Evolutionary conservation across 2,329 filamentous ascomycete species (phyloP), one percentile per base, ranked within the genome.

Genomic region (Paraphaeosphaeria sporulosa): DNA sequence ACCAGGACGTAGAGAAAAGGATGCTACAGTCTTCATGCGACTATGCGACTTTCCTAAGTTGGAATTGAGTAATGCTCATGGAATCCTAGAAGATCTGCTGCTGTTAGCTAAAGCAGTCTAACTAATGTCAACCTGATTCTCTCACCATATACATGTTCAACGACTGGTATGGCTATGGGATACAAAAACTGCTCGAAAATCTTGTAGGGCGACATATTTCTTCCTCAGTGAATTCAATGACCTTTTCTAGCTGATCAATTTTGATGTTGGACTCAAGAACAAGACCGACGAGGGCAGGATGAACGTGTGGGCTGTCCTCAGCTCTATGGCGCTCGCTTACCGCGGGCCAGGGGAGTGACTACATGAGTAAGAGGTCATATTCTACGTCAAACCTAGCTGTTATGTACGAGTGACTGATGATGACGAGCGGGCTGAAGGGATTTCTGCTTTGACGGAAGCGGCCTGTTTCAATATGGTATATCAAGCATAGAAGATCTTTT

Each of bases 1-100:
- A 27, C 25, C 25, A 27, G 3, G 3, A 6, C 25, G 12, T 3
- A 25, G 17, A 51, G 12, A 9, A 38, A 6, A 51, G 40, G 48
- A 15, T 51, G 13, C 44, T 59, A n/a, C 19, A 57, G 17, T 40
- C 57, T 25, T 57, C 64, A 8, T 21, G 27, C 9, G 43, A 68
- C 1, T n/a, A n/a, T n/a, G n/a, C n/a, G n/a, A n/a, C n/a, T n/a
- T 50, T 64, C 23, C 48, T 48, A 12, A 58, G 57, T 13, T 62
- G 64, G 55, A 71, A 70, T 53, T 71, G 68, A 67, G 54, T 71
- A 6, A 70, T 69, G 7, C 57, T 67, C 62, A 55, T 57, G 55
- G 46, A 53, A n/a, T 60, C 56, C 21, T 69, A 56, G 57, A 48
- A 60, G n/a, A 64, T 57, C 48, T 49, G 19, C 17, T 47, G 56